A percentile compares a stretch with the other conserved stretches of the same genome.
phyloP scores from a whole-genome alignment of 305 asterid genomes.

The Plantago lanceolata region DNA sequence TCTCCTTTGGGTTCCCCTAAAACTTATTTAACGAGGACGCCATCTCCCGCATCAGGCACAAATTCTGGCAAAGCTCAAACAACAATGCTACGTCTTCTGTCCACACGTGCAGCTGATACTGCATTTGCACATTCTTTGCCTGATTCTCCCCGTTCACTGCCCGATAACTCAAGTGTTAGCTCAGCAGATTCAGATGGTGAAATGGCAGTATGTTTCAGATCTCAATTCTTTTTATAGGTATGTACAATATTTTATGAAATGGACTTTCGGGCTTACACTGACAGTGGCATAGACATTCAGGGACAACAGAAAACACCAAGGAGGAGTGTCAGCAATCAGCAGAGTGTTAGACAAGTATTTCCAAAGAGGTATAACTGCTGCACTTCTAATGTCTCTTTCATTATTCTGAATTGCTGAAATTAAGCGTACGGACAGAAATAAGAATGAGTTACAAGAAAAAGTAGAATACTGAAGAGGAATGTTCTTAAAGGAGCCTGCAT shows the following conservation, averaged over 20 bases:
- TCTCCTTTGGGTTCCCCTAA: conserved; percentile 47
- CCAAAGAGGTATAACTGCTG: conserved; percentile 50
- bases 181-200: conserved; percentile 52
- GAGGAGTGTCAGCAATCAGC: conserved; percentile 30
- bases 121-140: conserved; percentile 30
- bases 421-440: neutral
- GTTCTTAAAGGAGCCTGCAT: neutral
- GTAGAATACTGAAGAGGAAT: neutral
- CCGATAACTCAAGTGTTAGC: conserved; percentile 45
- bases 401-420: neutral
- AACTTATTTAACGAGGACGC: conserved; percentile 33
- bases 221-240: conserved; percentile 14
- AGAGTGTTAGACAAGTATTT: conserved; percentile 35
- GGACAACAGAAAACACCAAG: conserved; percentile 38
- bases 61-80: conserved; percentile 36
- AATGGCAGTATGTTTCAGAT: conserved; percentile 43
- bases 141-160: conserved; percentile 37
- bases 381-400: neutral
- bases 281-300: conserved; percentile 43
- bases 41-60: conserved; percentile 42
- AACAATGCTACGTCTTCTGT: conserved; percentile 53
- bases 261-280: conserved; percentile 25
- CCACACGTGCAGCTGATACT: conserved; percentile 46
- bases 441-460: neutral
- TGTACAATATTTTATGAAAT: neutral